These are phyloP conservation scores for Scutellaria galericulata DNA, from an alignment of 257 asterid genomes.

Conservation along the genomic window DNA sequence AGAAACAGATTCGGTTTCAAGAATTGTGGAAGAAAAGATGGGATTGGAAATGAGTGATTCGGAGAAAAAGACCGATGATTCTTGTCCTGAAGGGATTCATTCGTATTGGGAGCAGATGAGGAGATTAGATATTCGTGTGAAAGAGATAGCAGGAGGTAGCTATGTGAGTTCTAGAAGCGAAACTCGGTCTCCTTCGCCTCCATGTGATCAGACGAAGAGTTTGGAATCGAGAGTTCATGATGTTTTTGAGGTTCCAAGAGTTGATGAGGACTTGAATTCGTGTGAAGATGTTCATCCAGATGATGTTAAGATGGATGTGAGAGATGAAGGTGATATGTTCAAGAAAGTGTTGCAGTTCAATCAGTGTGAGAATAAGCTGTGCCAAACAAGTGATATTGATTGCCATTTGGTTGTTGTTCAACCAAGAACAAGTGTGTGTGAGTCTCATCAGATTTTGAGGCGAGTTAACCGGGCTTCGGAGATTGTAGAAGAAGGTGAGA, in stretches of 20 bases:
- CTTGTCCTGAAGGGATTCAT: constrained; percentile 40
- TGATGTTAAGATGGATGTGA: constrained; percentile 27
- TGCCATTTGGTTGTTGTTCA: constrained; percentile 44
- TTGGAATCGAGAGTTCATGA: constrained; percentile 49
- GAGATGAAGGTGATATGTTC: constrained; percentile 51
- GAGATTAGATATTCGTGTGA: constrained; percentile 55
- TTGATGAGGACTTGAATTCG: constrained; percentile 34
- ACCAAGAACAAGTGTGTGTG: constrained; percentile 35
- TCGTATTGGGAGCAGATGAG: constrained; percentile 66
- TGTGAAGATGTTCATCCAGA: constrained; percentile 39
- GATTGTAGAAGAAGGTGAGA: constrained; percentile 55
- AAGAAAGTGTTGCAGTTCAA: constrained; percentile 46
- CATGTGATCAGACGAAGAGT: constrained; percentile 25
- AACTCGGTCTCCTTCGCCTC: constrained; percentile 47
- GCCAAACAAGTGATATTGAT: constrained; percentile 35
- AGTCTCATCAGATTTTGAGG: constrained; percentile 19
- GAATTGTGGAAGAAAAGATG: constrained; percentile 41
- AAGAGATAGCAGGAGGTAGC: constrained; percentile 59
- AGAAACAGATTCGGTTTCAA: constrained; percentile 35
- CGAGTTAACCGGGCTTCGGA: constrained; percentile 48
- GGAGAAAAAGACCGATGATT: constrained; percentile 45
- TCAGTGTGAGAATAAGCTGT: constrained; percentile 33
- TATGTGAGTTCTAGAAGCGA: constrained; percentile 35
- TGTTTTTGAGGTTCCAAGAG: constrained; percentile 77
- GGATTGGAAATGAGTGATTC: constrained; percentile 38